A percentile compares a stretch with the other conserved stretches of the same genome.
phyloP scores from a whole-genome alignment of 306 rosid genomes.

The Malus asiatica region DNA sequence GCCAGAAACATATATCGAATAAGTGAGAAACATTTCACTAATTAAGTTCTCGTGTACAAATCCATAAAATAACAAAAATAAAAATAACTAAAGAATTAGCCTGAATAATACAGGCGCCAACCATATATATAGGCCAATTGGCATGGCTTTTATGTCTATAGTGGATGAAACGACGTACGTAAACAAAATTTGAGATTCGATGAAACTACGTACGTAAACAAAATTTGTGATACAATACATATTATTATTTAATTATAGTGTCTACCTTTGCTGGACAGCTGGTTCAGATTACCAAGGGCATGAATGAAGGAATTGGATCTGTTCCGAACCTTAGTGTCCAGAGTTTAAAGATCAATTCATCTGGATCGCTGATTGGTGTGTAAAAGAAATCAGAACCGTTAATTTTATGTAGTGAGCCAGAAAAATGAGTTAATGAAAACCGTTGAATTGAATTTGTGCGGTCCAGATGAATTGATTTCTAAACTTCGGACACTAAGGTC shows the following conservation, averaged over 20 bases:
- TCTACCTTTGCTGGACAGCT: not conserved
- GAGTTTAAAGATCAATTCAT: too few relatives aligned
- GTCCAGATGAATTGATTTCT: too few relatives aligned
- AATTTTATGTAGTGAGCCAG: too few relatives aligned
- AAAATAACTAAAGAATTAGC: too few relatives aligned
- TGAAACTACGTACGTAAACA: not conserved
- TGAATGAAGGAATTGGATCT: too few relatives aligned
- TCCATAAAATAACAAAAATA: not conserved
- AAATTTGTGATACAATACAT: not conserved
- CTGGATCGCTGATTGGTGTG: rapidly evolving
- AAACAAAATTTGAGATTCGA: too few relatives aligned
- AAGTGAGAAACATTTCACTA: not conserved
- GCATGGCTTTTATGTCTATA: not conserved
- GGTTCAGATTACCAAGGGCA: not conserved
- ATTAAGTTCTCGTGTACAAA: not conserved
- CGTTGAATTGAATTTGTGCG: too few relatives aligned
- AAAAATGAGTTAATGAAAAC: too few relatives aligned
- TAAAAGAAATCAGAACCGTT: too few relatives aligned
- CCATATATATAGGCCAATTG: not conserved
- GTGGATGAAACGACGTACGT: too few relatives aligned
- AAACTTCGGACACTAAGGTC: rapidly evolving
- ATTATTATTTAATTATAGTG: not conserved
- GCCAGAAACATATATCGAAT: not conserved
- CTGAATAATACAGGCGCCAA: not conserved
- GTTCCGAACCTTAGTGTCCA: rapidly evolving